Base-by-base conservation (phyloP, 2,329 filamentous ascomycete genomes). In the Fusarium fracticaudum region DNA sequence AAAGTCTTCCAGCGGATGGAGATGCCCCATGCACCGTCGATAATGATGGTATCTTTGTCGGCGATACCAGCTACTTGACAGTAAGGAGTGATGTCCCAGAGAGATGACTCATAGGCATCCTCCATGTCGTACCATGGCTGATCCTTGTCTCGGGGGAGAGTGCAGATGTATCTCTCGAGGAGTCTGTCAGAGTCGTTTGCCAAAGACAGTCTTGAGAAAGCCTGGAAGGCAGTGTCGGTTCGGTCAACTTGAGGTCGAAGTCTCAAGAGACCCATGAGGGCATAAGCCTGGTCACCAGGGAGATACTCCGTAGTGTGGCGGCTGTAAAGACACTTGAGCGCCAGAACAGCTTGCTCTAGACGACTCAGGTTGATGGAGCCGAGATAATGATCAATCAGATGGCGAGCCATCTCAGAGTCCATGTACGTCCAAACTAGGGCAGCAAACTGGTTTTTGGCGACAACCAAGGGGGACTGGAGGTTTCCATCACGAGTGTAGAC, bases 181-280 rank as follows among this genome's bases (percentile, higher is more conserved):
- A 83, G 77, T 45, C 65, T 72, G 55, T 83, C 81, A 12, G 77
- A 79, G 73, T 84, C 81, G 12, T 84, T 82, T 20, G 80, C 77
- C 18, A 82, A 61, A 2, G 82, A 83, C 4, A 84, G 57, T 26
- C 81, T 71, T 5, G 81, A 80, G 67, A 84, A 83, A 33, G 81
- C 81, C 62, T 83, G 81, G 73, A 83, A 84, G 17, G 78, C 69
- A 18, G 78, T 79, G 41, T 83, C 81, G 22, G 76, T 80, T 41
- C 64, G 51, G 68, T 82, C 80, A 35, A 83, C 77, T 41, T 75
- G 77, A 1, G 81, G 81, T 6, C 81, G 77, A 44, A 80, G 63
- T 14, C 79, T 76, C 44, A 83, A 65, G 29, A 84, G 77, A 29
- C 82, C 81, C 81, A 83, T 83, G 4, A 84, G 76, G 3, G 79